A percentile compares a stretch with the other conserved stretches of the same genome.
These are phyloP conservation scores for Forsythia suspensa DNA, from an alignment of 257 asterid species.

Conservation along the genomic window DNA sequence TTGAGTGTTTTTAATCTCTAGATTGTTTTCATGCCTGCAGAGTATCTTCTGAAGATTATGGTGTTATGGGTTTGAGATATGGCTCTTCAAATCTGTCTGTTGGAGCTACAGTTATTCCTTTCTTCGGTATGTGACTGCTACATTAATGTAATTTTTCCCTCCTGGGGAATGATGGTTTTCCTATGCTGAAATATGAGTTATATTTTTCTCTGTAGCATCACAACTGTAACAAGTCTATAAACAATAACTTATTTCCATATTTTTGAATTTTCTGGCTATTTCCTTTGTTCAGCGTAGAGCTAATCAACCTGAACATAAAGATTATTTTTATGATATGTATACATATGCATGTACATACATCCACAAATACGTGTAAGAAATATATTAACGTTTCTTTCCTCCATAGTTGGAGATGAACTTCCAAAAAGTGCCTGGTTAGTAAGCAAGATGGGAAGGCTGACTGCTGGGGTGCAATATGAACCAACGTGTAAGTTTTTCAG, in stretches of 20 bases:
- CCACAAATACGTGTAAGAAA: constrained; percentile 6
- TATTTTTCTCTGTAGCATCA: constrained; percentile 6
- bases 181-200: constrained; percentile 4
- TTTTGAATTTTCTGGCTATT: background rate
- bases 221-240: constrained; percentile 6
- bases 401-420: constrained; percentile 60
- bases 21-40: constrained; percentile 45
- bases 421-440: constrained; percentile 89
- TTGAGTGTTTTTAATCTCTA: constrained; percentile 16
- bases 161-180: background rate
- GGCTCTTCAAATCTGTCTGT: constrained; percentile 83
- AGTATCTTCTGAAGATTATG: constrained; percentile 67
- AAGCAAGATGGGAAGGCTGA: constrained; percentile 87
- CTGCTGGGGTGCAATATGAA: constrained; percentile 92
- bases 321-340: constrained; percentile 15
- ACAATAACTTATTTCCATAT: background rate
- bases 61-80: constrained; percentile 88
- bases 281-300: background rate
- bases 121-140: constrained; percentile 46
- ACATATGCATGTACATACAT: background rate
- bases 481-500: constrained; percentile 59
- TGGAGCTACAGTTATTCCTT: constrained; percentile 79
- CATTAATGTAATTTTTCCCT: constrained; percentile 10
- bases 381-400: constrained; percentile 20
- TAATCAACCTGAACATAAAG: background rate